Evolutionary conservation across 2,329 filamentous ascomycete genomes (phyloP).

Genomic region (Trichophyton simii): DNA sequence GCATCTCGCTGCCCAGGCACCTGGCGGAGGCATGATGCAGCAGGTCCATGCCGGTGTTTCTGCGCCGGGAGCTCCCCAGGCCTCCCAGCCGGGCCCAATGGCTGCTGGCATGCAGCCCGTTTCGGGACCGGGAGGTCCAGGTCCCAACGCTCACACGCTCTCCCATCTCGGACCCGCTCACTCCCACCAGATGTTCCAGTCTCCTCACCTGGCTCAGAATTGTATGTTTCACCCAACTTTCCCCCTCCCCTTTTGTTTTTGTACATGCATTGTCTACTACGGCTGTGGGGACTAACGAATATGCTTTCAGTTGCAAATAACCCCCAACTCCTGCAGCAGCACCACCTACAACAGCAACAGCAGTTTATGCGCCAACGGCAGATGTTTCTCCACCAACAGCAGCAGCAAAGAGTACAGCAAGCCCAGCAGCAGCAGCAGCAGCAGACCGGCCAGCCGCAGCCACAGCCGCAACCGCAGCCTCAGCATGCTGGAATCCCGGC

Average conservation of each 20-base stretch:
- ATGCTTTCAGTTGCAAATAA: conserved; percentile 26
- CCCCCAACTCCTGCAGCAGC: conserved; percentile 35
- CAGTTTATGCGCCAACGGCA: conserved; percentile 22
- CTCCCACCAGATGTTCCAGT: conserved; percentile 41
- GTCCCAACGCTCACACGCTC: conserved; percentile 47
- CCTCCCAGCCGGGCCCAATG: conserved; percentile 51
- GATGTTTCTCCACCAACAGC: conserved; percentile 21
- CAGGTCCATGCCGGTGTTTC: conserved; percentile 51
- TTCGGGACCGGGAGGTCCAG: conserved; percentile 39
- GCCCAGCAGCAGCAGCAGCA: conserved; percentile 16
- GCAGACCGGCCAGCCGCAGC: conserved; percentile 21
- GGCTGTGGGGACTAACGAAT: neutral
- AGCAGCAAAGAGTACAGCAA: conserved; percentile 16
- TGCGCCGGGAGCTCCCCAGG: conserved; percentile 45
- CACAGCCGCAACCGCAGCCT: conserved; percentile 19
- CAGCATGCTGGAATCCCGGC: conserved; percentile 25
- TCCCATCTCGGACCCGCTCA: conserved; percentile 46
- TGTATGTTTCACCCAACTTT: conserved; percentile 19
- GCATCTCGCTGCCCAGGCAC: conserved; percentile 38
- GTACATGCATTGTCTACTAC: neutral
- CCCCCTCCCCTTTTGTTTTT: neutral
- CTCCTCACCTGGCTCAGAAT: conserved; percentile 32
- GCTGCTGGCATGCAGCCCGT: conserved; percentile 52
- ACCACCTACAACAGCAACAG: conserved; percentile 20
- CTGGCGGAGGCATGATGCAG: conserved; percentile 39